Base-by-base conservation (phyloP, 2,329 filamentous ascomycete genomes). In the Cordyceps cateniannulata region DNA sequence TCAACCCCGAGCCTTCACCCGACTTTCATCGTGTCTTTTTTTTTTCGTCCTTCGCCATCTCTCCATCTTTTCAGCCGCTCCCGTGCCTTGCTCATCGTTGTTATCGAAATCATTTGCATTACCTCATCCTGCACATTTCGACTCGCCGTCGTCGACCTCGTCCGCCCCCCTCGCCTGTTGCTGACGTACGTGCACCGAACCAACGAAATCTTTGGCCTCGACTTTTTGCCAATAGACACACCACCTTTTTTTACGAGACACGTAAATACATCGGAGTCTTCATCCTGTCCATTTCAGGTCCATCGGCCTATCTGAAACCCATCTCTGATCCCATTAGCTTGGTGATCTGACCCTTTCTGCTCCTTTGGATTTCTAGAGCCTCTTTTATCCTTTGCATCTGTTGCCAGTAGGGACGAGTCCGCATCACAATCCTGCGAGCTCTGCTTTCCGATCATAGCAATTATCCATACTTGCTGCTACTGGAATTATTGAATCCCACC, bases 281-380 rank as follows among this genome's bases (percentile, higher is more conserved):
- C 1, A n/a, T 40, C 53, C 50, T 52, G 38, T 52, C 16, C 53
- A 25, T 25, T 18, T 35, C 52, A 42, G 40, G 38, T 5, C 40
- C 52, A 18, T 29, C 40, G 27, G 27, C 27, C 49, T 18, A 20
- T 35, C 27, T 25, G 44, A 47, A 32, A 32, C 20, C 20, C 52
- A 49, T 51, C 27, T 22, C 40, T 40, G 60, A 58, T 57, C 60
- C 52, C 60, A 61, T 61, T 61, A 51, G 40, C 60, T 61, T 61
- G 60, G 53, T 47, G 60, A 61, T 61, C 27, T 53, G 25, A 27
- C 22, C 18, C 42, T n/a, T 22, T n/a, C 25, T 52, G 22, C 40
- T 51, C 24, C 50, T 40, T 47, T 24, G 52, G 53, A 51, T 52
- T 38, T 42, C 22, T 53, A 58, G 27, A 58, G n/a, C 45, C 48